Base-by-base conservation (phyloP, 2,329 filamentous ascomycete species). In the Colletotrichum sp. region DNA sequence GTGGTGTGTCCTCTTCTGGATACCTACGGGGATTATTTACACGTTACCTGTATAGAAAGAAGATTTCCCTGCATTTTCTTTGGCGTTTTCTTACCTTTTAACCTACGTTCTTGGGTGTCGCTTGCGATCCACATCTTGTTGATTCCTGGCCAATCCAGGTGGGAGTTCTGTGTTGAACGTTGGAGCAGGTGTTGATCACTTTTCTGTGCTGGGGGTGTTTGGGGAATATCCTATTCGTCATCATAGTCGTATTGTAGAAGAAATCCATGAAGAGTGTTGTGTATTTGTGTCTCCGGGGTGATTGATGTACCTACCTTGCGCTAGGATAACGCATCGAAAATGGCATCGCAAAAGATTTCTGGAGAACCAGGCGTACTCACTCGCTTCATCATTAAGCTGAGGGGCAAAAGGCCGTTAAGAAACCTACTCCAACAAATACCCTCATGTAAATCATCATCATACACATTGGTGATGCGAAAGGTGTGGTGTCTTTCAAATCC, bases 401-500 rank as follows among this genome's bases (percentile, higher is more conserved):
- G 44, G 44, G 44, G 44, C 44, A 52, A 52, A 52, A 52, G 44
- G 44, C 44, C 44, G 44, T 52, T 52, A 12, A 52, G n/a, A 22
- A 52, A 59, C 55, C 55, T 30, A 59, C 27, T 59, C 55, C 44
- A 52, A 52, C 44, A 52, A 52, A 52, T 52, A 52, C 44, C 44
- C 44, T 52, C 44, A 52, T 52, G 44, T 52, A 52, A 52, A 52
- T 39, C 22, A 25, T 68, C 25, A 30, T 55, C 44, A 34, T 55
- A 63, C 59, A 63, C 55, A 28, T 19, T 30, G 19, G 22, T 32
- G 27, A 32, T 63, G 59, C 59, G 22, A 39, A 32, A 52, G 27
- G n/a, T 44, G 55, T 59, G 55, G 32, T 60, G 25, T 59, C 67
- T 64, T 76, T 76, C 70, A 66, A 76, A 61, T 76, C 74, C 74